Evolutionary conservation across 345 rosid species (phyloP).

Genomic region (Brassica incana): DNA sequence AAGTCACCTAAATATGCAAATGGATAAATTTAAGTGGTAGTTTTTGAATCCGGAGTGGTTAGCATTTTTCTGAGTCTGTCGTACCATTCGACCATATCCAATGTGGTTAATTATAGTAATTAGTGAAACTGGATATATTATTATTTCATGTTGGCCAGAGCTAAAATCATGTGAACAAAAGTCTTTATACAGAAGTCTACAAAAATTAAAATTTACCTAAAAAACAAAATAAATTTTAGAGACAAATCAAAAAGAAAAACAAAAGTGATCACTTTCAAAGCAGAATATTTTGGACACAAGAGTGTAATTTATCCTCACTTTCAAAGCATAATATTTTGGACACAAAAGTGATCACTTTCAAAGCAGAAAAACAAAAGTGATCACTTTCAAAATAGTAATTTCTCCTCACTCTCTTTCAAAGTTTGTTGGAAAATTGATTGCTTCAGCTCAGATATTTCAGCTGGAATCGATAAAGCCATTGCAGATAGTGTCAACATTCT

Average conservation of each 20-base stretch:
- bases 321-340: too few species aligned
- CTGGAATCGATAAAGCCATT: conserved; percentile 57
- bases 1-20: too few species aligned
- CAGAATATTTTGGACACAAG: conserved; percentile 24
- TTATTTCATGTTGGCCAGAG: too few species aligned
- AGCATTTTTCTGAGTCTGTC: too few species aligned
- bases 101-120: too few species aligned
- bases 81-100: too few species aligned
- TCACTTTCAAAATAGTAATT: neutral
- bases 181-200: neutral
- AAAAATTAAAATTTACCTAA: neutral
- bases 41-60: too few species aligned
- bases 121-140: too few species aligned
- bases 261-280: neutral
- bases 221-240: neutral
- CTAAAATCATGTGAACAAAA: too few species aligned
- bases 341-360: too few species aligned
- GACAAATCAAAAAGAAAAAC: neutral
- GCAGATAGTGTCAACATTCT: conserved; percentile 56
- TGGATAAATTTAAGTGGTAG: too few species aligned
- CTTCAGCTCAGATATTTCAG: conserved; percentile 55
- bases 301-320: neutral
- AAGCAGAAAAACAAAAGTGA: too few species aligned
- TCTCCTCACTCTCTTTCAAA: conserved; percentile 39
- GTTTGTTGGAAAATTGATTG: conserved; percentile 60